Evolutionary conservation across 2,329 filamentous ascomycete genomes (phyloP).

Genomic region (Coniochaeta prunicola): DNA sequence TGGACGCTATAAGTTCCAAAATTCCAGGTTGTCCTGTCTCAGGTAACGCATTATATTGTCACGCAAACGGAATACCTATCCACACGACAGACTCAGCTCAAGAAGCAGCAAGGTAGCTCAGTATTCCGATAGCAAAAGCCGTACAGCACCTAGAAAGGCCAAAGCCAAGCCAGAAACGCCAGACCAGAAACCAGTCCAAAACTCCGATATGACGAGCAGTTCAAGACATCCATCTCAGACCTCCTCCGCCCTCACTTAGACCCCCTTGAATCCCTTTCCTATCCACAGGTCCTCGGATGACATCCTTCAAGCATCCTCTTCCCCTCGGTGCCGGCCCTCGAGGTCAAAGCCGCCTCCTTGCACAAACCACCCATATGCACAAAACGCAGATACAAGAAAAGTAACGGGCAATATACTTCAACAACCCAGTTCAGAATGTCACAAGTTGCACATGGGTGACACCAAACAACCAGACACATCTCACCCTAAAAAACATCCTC

Average conservation of each 20-base stretch:
- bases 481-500: slow-evolving; percentile 41
- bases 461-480: not conserved
- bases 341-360: not conserved
- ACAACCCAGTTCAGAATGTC: not conserved
- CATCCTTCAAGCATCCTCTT: not conserved
- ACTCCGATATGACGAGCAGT: not conserved
- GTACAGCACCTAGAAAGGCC: not conserved
- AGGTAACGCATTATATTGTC: too few relatives aligned
- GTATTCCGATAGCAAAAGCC: not conserved
- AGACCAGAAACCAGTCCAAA: not conserved
- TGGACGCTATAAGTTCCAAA: too few relatives aligned
- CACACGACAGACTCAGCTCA: not conserved
- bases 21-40: too few relatives aligned
- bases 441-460: not conserved
- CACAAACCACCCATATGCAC: not conserved
- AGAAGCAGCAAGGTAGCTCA: not conserved
- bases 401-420: not conserved
- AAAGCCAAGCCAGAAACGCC: not conserved
- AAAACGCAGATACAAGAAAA: not conserved
- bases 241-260: not conserved
- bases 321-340: not conserved
- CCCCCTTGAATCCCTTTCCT: not conserved
- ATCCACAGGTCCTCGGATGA: not conserved
- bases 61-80: too few relatives aligned
- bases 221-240: not conserved